These are phyloP conservation scores for Talaromyces islandicus DNA, from an alignment of 2,329 filamentous ascomycete species.

Conservation along the genomic window DNA sequence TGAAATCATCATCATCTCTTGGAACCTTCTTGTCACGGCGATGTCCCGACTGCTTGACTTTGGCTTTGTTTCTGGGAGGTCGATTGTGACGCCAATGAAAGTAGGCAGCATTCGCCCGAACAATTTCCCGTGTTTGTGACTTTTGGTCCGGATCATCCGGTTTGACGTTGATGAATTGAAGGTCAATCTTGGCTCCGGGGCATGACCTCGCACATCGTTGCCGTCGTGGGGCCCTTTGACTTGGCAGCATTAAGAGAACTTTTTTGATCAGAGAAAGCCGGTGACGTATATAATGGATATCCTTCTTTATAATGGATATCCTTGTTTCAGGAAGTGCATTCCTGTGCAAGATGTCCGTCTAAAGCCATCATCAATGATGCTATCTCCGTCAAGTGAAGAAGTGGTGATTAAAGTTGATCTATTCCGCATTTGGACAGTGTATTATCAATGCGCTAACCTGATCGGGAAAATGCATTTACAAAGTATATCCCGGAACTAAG, in stretches of 20 bases:
- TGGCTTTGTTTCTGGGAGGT: neutral
- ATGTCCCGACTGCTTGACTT: neutral
- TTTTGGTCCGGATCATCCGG: neutral
- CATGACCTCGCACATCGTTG: neutral
- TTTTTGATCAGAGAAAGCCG: neutral
- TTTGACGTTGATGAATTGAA: neutral
- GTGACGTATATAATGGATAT: neutral
- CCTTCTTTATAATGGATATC: neutral
- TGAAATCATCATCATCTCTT: neutral
- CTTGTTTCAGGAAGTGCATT: neutral
- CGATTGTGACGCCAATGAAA: slow-evolving; percentile 2
- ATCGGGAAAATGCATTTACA: neutral
- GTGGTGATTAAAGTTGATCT: neutral
- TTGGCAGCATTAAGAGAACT: neutral
- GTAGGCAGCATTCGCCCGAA: neutral
- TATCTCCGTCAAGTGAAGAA: neutral
- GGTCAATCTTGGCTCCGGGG: neutral
- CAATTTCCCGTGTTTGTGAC: neutral
- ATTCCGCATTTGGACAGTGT: neutral
- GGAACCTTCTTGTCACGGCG: neutral
- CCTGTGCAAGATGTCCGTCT: neutral
- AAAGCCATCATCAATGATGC: neutral
- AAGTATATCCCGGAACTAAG: neutral
- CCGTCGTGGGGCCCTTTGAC: neutral
- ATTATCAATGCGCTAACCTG: neutral